Evolutionary conservation across 1,139 yeast species (phyloP), one percentile per base, ranked within the genome.

Genomic region (Candida neerlandica): DNA sequence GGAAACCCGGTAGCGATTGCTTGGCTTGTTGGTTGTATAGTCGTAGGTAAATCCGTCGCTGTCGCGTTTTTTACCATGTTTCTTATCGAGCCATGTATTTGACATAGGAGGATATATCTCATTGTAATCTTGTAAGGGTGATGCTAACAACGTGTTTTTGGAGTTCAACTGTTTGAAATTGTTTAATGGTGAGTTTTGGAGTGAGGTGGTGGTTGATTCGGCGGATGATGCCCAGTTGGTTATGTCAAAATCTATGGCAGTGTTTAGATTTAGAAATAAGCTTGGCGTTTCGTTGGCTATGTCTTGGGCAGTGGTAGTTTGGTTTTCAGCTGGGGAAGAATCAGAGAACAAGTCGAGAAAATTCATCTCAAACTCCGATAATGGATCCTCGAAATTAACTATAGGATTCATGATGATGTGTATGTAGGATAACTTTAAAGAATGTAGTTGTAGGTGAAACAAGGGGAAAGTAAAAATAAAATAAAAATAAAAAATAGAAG

Each of bases 11-110:
- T 45, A 42, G 19, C 39, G 30, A 26, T 45, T 46, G 30, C 30
- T 27, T 48, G 50, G 41, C 49, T 34, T 23, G 15, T 40, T 38
- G 45, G 50, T 39, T 44, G 44, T 21, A 47, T 34, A 49, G 37
- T 50, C 50, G 42, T 52, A 48, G n/a, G 55, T 43, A 50, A 46
- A 50, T n/a, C 49, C 50, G 38, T 57, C 51, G 37, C 34, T 30
- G 29, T 51, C 52, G 15, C n/a, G 9, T 9, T 21, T 34, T 5
- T 26, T 35, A 14, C 27, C n/a, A 27, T 39, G 32, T 7, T 39
- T 39, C 21, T 10, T 12, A 14, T 21, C 10, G 16, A 10, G 16
- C 41, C 15, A 27, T 3, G 32, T 18, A 26, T 14, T 15, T 39
- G 29, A 15, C 33, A 16, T 39, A 5, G 42, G 14, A n/a, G 42